Evolutionary conservation across 139 green algal species (phyloP), one percentile per base, ranked within the genome.

Genomic region (Picochlorum costavermella): DNA sequence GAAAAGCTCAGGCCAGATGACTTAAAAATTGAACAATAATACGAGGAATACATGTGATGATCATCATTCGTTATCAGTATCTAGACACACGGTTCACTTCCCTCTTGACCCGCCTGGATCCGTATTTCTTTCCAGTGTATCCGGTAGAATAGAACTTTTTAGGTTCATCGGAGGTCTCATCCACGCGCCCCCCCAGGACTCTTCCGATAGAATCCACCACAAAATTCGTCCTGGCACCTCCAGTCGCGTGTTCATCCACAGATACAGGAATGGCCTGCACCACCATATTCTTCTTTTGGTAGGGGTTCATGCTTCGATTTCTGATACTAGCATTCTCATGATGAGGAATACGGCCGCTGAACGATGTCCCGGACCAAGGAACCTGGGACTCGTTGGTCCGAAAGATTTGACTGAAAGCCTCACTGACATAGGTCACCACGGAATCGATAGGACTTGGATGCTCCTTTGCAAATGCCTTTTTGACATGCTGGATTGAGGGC

Each of bases 61-160:
- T 23, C 9, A 40, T 40, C 31, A 37, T 37, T 37, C 31, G 1
- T 37, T 37, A 37, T 37, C 33, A 40, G 11, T 40, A 53, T 53
- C 46, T 53, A 8, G 11, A 53, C 3, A 53, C 17, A 20, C 46
- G 46, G 14, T 53, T 14, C 46, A 53, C 46, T 53, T 53, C 46
- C 46, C n/a, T 53, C 17, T 23, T 20, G 17, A 53, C 46, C 12
- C n/a, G 16, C 6, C 46, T 20, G 5, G 46, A 53, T 6, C 17
- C 16, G n/a, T 53, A 53, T 23, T 20, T 28, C n/a, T 53, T 53
- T 20, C 46, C 46, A 6, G 46, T 53, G 46, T 53, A 53, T 28
- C 46, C 46, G 46, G 46, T 53, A 53, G 46, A 53, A 25, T 53
- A 53, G 6, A 53, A 53, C n/a, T 26, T 53, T 23, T 53, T 53